Conservation (phyloP, 352 stramenopile species). For the Pythium aphanidermatum region DNA sequence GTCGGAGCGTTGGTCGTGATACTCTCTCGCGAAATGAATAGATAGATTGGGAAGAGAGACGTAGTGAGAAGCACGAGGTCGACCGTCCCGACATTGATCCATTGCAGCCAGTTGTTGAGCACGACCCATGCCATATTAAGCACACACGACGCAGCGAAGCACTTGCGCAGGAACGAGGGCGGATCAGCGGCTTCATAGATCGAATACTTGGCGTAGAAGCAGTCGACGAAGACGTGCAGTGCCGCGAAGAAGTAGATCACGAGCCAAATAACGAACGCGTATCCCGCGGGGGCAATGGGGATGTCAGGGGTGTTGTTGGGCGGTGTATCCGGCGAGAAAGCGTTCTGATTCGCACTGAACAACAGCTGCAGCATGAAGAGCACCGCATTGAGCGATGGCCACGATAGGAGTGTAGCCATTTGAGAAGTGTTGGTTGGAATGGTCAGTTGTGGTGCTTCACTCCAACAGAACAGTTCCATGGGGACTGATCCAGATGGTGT, state of each 20-base stretch:
- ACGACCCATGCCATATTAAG: constrained; percentile 52
- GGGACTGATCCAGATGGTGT: no score
- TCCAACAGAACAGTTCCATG: no score
- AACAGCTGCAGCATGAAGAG: constrained; percentile 49
- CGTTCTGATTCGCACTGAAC: constrained; percentile 30
- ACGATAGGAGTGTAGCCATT: constrained; percentile 1
- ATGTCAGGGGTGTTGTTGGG: constrained; percentile 33
- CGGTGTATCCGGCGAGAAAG: constrained; percentile 24
- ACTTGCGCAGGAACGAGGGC: constrained; percentile 35
- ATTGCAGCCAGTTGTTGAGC: constrained; percentile 34
- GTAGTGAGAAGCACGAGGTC: constrained; percentile 46
- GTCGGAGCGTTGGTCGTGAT: constrained; percentile 21
- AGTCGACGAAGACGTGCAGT: constrained; percentile 45
- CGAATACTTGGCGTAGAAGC: constrained; percentile 33
- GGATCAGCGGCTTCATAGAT: constrained; percentile 38
- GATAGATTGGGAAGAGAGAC: constrained; percentile 46
- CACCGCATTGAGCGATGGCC: constrained; percentile 45
- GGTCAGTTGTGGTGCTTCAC: no score
- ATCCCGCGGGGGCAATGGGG: constrained; percentile 45
- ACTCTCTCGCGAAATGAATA: constrained; percentile 44
- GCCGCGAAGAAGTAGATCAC: constrained; percentile 49
- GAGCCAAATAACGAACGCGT: constrained; percentile 63
- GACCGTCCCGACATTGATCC: constrained; percentile 33
- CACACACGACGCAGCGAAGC: constrained; percentile 45
- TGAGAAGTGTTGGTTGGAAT: no score